These are phyloP conservation scores for Collariella sp. DNA, from an alignment of 495 filamentous ascomycete species.

Conservation along the genomic window DNA sequence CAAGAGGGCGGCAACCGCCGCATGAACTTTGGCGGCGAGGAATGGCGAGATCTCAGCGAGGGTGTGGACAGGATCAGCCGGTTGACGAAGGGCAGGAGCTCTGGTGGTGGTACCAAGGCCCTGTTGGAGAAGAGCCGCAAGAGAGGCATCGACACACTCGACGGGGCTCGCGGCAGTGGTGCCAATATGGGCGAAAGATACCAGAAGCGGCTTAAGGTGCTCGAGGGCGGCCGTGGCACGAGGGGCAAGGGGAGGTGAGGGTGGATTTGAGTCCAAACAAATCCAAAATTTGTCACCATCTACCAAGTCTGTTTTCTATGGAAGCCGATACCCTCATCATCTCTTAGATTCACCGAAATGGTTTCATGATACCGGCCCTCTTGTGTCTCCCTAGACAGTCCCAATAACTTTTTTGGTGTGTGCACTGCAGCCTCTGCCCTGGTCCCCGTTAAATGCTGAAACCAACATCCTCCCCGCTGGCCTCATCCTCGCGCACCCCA, in stretches of 20 bases:
- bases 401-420: too few species aligned
- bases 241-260: constrained; percentile 34
- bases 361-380: too few species aligned
- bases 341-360: background rate
- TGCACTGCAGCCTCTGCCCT: background rate
- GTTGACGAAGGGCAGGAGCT: constrained; percentile 53
- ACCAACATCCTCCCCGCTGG: constrained; percentile 11
- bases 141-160: constrained; percentile 49
- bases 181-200: constrained; percentile 58
- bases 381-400: too few species aligned
- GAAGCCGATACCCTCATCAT: background rate
- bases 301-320: background rate
- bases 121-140: constrained; percentile 75
- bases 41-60: constrained; percentile 69
- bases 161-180: constrained; percentile 50
- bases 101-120: constrained; percentile 45
- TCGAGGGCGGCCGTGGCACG: constrained; percentile 50
- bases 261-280: background rate
- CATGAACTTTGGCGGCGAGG: constrained; percentile 70
- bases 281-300: background rate
- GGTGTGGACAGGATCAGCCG: constrained; percentile 69
- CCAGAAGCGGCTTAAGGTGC: constrained; percentile 63
- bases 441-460: constrained; percentile 10
- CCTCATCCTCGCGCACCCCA: constrained; percentile 2
- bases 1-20: constrained; percentile 32